Percentiles rank a stretch among this genome's conserved stretches.
phyloP scores from a whole-genome alignment of 2,329 filamentous ascomycete species.

The Alternaria dauci region DNA sequence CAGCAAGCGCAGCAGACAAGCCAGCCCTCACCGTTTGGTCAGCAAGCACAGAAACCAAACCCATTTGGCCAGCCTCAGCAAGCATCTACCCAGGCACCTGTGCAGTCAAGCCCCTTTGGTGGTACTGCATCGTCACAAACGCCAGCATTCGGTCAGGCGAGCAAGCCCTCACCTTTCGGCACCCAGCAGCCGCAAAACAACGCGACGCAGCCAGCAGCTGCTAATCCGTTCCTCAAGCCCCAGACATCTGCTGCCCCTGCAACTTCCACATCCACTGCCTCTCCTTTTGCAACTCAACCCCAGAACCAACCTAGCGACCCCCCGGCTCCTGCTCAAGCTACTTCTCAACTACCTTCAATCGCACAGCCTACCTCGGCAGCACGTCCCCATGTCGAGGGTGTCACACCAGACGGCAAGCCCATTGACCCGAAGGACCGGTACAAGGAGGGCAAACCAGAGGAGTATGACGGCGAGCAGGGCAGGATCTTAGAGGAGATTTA shows the following conservation, averaged over 20 bases:
- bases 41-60: conserved; percentile 26
- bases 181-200: conserved; percentile 15
- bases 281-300: conserved; percentile 24
- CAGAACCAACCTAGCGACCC: conserved; percentile 66
- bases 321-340: not conserved
- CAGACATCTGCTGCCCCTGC: conserved; percentile 21
- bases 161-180: conserved; percentile 41
- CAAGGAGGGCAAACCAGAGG: conserved; percentile 66
- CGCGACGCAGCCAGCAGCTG: conserved; percentile 10
- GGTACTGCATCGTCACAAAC: conserved; percentile 22
- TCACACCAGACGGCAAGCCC: conserved; percentile 16
- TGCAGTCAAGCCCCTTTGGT: conserved; percentile 31
- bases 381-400: conserved; percentile 14
- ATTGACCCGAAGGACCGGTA: conserved; percentile 56
- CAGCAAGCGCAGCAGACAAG: conserved; percentile 26
- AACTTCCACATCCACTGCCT: conserved; percentile 17
- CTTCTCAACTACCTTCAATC: conserved; percentile 59
- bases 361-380: conserved; percentile 18
- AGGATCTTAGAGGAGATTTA: conserved; percentile 67
- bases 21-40: conserved; percentile 25
- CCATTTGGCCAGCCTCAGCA: conserved; percentile 16
- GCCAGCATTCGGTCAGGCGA: conserved; percentile 46
- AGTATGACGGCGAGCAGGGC: conserved; percentile 67
- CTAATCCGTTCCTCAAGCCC: conserved; percentile 37
- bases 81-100: conserved; percentile 5